Base-by-base conservation (phyloP, 257 asterid species). In the Solanum medicagineum region DNA sequence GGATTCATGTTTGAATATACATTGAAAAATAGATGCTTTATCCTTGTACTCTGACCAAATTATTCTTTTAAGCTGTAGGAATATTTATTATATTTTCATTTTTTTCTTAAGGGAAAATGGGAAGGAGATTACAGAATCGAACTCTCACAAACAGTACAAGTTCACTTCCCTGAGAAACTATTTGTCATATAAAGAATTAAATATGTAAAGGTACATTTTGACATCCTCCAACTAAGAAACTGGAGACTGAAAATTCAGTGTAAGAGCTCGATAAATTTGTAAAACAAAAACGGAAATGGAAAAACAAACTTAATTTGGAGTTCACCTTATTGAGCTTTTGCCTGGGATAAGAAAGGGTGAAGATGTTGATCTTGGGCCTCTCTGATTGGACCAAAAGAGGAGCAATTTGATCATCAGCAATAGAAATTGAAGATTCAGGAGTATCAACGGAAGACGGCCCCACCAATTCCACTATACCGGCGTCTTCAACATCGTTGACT, bases 291-390 rank as follows among this genome's bases (percentile, higher is more conserved):
- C 12, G 12, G 14, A 29, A 24, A 10, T 17, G 1, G 14, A 62
- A 84, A 84, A 84, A 40, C 24, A 82, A 7, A 19, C 9, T 11
- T 24, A 51, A 73, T 11, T 17, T 6, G 17, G 55, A 36, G 60
- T 13, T 42, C 24, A 87, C 91, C 90, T 84, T 84, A 75, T 65
- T 63, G 51, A 87, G 87, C 70, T 79, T 86, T 82, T 86, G 84
- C 42, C 45, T 77, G 26, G 87, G 86, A 59, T 84, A 88, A 69
- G 92, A 51, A 29, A 88, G 54, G 74, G 90, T 81, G 87, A 89
- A 89, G 85, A 89, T 89, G 77, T 89, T 89, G 89, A 88, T 86
- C 79, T 87, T 89, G 2, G 90, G 88, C 51, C 87, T 86, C 80
- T 86, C 89, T 20, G 90, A 60, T 66, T 87, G 89, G 65, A 45